Base-by-base conservation (phyloP, 495 filamentous ascomycete species). In the Pseudomonodictys pantanalensis region DNA sequence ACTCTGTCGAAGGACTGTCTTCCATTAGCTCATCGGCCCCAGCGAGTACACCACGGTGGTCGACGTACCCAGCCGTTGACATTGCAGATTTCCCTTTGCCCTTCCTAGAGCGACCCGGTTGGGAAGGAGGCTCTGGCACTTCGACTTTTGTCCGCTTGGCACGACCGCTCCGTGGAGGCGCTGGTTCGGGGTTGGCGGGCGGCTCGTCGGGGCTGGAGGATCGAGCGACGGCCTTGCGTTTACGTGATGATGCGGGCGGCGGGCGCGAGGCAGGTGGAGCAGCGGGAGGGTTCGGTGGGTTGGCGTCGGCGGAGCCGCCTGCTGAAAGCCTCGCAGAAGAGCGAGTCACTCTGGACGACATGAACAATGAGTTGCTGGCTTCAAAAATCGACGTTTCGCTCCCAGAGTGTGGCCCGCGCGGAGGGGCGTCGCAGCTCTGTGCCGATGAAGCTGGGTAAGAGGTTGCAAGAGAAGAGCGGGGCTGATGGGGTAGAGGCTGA, bases 41-140 rank as follows among this genome's bases (percentile, higher is more conserved):
- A 17, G 2, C 38, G 20, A 12, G 20, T 41, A 25, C 38, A 10
- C 12, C 23, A 15, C 12, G 7, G 30, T n/a, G 9, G 26, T 54
- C n/a, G 4, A 77, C 82, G 53, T 76, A 93, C 90, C 83, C 85
- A 71, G 87, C 83, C 78, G 86, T 89, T 75, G 91, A 91, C 91
- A 92, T 93, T 69, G 78, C 80, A 74, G 79, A 75, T 49, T 83
- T 70, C 70, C 79, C 76, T 75, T 87, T 85, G 70, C 81, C 76
- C 75, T 82, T 80, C 73, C 63, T 58, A 49, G 60, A 52, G 35
- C 58, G 60, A 43, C 54, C 29, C 29, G 63, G 44, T 17, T 53
- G 22, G 24, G 59, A 50, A 23, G 67, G 55, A 42, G 61, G 57
- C 25, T 60, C 63, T 29, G 44, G 52, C 15, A 56, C 33, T 35